A percentile compares a stretch with the other conserved stretches of the same genome.
These are phyloP conservation scores for Cladosporium halotolerans DNA, from an alignment of 2,329 filamentous ascomycete species.

Conservation along the genomic window DNA sequence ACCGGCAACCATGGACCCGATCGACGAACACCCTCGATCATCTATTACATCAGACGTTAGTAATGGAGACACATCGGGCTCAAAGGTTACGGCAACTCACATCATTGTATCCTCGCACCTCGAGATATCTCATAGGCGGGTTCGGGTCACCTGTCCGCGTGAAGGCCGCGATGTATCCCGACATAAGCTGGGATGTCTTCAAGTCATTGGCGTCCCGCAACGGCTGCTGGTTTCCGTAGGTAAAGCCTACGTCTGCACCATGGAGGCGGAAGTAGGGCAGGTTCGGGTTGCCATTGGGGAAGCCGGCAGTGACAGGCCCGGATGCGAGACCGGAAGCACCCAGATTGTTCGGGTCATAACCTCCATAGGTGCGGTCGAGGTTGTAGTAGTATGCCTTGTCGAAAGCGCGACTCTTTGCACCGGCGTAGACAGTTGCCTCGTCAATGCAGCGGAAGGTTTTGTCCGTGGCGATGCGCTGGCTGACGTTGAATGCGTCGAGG, in stretches of 20 bases:
- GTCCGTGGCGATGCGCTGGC: slow-evolving; percentile 51
- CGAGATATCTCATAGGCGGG: slow-evolving; percentile 39
- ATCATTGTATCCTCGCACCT: slow-evolving; percentile 42
- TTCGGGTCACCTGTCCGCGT: slow-evolving; percentile 48
- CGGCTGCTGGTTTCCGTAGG: slow-evolving; percentile 30
- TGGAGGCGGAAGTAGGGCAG: slow-evolving; percentile 53
- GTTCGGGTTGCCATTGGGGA: slow-evolving; percentile 43
- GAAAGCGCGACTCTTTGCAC: slow-evolving; percentile 41
- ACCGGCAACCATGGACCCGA: slow-evolving; percentile 36
- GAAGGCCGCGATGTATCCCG: slow-evolving; percentile 48
- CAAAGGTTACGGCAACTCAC: slow-evolving; percentile 18
- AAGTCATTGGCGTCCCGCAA: slow-evolving; percentile 48
- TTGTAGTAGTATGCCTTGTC: slow-evolving; percentile 53
- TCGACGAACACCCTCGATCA: slow-evolving; percentile 33
- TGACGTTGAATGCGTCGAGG: slow-evolving; percentile 51
- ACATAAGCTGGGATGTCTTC: slow-evolving; percentile 40
- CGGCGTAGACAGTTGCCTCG: slow-evolving; percentile 52
- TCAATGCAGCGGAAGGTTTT: slow-evolving; percentile 55
- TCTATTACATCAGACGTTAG: slow-evolving; percentile 5
- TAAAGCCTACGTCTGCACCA: slow-evolving; percentile 43
- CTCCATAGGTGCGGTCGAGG: slow-evolving; percentile 51
- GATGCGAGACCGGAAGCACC: slow-evolving; percentile 36
- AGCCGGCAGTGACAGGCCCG: slow-evolving; percentile 32
- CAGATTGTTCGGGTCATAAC: slow-evolving; percentile 48
- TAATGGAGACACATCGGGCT: neutral